These are phyloP conservation scores for Boletus rubroflammeus DNA, from an alignment of 768 basidiomycete genomes.

Conservation along the genomic window DNA sequence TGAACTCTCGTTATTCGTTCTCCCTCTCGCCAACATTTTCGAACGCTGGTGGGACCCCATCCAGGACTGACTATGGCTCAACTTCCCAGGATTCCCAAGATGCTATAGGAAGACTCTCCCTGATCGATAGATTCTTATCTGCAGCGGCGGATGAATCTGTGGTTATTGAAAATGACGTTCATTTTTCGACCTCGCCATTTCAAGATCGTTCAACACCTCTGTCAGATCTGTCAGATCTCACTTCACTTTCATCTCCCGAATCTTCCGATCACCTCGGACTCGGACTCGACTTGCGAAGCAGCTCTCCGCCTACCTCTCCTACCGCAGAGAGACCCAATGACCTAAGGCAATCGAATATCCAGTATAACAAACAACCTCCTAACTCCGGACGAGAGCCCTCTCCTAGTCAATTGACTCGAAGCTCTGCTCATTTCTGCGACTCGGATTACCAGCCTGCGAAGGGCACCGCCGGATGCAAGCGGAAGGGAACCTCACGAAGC, in stretches of 20 bases:
- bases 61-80: background rate
- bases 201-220: slow-evolving; percentile 21
- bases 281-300: slow-evolving; percentile 3
- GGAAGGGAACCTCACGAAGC: slow-evolving; percentile 12
- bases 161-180: background rate
- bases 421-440: background rate
- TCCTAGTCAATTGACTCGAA: background rate
- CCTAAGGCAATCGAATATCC: background rate
- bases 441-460: slow-evolving; percentile 18
- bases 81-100: slow-evolving; percentile 8
- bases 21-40: slow-evolving; percentile 6
- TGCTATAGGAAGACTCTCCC: slow-evolving; percentile 16
- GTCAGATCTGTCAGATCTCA: slow-evolving; percentile 30
- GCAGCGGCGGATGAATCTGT: slow-evolving; percentile 18
- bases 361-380: background rate
- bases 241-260: slow-evolving; percentile 27
- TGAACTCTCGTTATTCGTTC: background rate
- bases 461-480: slow-evolving; percentile 13
- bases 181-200: slow-evolving; percentile 1
- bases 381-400: background rate
- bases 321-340: background rate
- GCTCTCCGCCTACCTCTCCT: slow-evolving; percentile 22
- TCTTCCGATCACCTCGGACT: slow-evolving; percentile 3
- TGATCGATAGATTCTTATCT: slow-evolving; percentile 29
- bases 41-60: background rate